Percentiles rank a stretch among this genome's conserved stretches.
phyloP scores from a whole-genome alignment of 768 basidiomycete species.

The Leucocoprinus leucothites region DNA sequence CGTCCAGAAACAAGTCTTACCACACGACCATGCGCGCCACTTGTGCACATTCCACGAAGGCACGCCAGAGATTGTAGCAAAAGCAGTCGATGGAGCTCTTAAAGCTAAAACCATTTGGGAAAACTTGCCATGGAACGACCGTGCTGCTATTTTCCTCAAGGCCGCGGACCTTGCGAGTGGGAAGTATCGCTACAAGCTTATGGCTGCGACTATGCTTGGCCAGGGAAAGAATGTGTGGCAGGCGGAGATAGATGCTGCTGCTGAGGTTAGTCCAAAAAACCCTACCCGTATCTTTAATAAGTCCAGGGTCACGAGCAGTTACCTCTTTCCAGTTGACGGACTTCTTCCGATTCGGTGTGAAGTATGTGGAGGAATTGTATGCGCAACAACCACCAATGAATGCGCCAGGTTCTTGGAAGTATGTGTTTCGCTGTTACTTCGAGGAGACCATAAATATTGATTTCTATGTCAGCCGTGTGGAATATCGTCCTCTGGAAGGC shows the following conservation, averaged over 20 bases:
- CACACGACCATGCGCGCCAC: constrained; percentile 79
- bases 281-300: too few species aligned
- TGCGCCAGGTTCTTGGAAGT: constrained; percentile 91
- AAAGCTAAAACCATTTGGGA: constrained; percentile 91
- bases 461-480: constrained; percentile 80
- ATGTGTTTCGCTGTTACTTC: constrained; percentile 33
- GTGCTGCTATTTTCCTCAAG: constrained; percentile 97
- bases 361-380: constrained; percentile 95
- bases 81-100: constrained; percentile 86
- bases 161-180: constrained; percentile 94
- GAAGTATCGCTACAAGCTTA: constrained; percentile 92
- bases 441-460: too few species aligned
- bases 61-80: constrained; percentile 65
- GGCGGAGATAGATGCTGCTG: constrained; percentile 98
- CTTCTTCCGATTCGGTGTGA: constrained; percentile 96
- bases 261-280: constrained; percentile 81
- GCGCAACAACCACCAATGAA: constrained; percentile 87
- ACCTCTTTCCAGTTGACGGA: constrained; percentile 60
- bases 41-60: constrained; percentile 90
- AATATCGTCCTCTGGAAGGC: constrained; percentile 97
- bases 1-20: constrained; percentile 75
- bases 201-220: constrained; percentile 96
- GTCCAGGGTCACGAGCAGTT: too few species aligned
- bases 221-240: constrained; percentile 99
- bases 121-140: constrained; percentile 91